Base-by-base conservation (phyloP, 2,329 filamentous ascomycete genomes). In the Ophiocordyceps sinensis region DNA sequence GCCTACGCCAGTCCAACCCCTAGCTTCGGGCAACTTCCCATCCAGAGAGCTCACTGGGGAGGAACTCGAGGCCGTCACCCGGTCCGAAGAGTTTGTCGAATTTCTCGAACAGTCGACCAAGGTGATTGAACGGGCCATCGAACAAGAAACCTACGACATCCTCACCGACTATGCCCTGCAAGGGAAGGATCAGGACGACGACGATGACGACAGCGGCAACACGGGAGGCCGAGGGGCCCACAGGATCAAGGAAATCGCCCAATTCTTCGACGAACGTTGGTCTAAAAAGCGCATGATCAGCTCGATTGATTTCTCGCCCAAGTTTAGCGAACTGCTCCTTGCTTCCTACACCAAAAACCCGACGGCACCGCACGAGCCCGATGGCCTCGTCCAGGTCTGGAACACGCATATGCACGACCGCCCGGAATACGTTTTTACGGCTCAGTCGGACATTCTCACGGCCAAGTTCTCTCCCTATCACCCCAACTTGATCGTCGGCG, bases 381-480 rank as follows among this genome's bases (percentile, higher is more conserved):
- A 93, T 54, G 91, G 91, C 23, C 73, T 98, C 36, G 81, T 98
- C 28, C 88, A 95, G 59, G 82, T 98, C 29, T 98, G 93, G 93
- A 98, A 95, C 57, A 73, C 87, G 54, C 88, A 96, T 60, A 80
- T 96, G 59, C 88, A 93, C 52, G 85, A 91, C 51, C 79, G 91
- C 28, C 87, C 91, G 1, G 91, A 98, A 68, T 96, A 94, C 62
- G 81, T 94, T 43, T 95, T 98, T 60, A 88, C 94, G 53, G 88
- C 89, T 10, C 89, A 93, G 45, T 95, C 88, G 36, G 91, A 98
- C 61, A 86, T 98, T 41, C 73, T 98, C 13, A 85, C 88, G 1
- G 91, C 91, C 48, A 93, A 91, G 50, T 98, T 98, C 64, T 96
- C 91, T n/a, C 91, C 91, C 0, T 95, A 95, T 57, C 91, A 98